These are phyloP conservation scores for Paspalum notatum DNA, from an alignment of 176 grass and related monocot species.

Conservation along the genomic window DNA sequence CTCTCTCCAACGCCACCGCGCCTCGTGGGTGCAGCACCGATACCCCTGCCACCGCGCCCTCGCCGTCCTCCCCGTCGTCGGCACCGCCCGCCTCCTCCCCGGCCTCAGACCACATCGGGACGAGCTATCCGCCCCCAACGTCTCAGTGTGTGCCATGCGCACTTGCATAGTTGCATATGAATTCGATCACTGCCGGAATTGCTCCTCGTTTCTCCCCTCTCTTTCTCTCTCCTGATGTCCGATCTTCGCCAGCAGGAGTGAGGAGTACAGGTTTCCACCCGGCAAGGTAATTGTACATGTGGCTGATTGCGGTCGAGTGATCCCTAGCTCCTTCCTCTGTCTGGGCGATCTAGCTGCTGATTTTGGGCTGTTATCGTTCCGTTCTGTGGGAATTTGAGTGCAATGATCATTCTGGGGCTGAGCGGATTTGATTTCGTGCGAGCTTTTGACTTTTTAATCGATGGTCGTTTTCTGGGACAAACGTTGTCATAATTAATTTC, in stretches of 20 bases:
- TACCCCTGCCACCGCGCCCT: conserved; percentile 32
- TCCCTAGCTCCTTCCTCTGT: background rate
- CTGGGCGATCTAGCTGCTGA: conserved; percentile 27
- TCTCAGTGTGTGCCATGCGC: conserved; percentile 42
- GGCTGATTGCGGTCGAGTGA: background rate
- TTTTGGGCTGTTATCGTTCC: too few species aligned
- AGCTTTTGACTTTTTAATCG: conserved; percentile 21
- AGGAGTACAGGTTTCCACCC: conserved; percentile 83
- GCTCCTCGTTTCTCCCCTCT: background rate
- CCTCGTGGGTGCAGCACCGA: too few species aligned
- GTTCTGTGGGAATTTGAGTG: too few species aligned
- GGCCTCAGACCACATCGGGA: conserved; percentile 46
- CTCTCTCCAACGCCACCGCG: too few species aligned
- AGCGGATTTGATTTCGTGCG: conserved; percentile 26
- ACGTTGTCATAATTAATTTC: background rate
- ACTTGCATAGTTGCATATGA: conserved; percentile 26
- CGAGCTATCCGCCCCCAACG: conserved; percentile 33
- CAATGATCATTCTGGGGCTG: too few species aligned
- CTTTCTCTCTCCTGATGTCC: conserved; percentile 21
- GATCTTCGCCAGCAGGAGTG: conserved; percentile 67
- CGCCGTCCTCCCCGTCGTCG: conserved; percentile 42
- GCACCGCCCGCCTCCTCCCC: conserved; percentile 36
- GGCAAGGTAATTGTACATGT: conserved; percentile 65
- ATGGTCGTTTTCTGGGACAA: conserved; percentile 38
- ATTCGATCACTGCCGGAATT: conserved; percentile 32